phyloP scores from a whole-genome alignment of 495 filamentous ascomycete species.

The Penicillium dipodomyicola region DNA sequence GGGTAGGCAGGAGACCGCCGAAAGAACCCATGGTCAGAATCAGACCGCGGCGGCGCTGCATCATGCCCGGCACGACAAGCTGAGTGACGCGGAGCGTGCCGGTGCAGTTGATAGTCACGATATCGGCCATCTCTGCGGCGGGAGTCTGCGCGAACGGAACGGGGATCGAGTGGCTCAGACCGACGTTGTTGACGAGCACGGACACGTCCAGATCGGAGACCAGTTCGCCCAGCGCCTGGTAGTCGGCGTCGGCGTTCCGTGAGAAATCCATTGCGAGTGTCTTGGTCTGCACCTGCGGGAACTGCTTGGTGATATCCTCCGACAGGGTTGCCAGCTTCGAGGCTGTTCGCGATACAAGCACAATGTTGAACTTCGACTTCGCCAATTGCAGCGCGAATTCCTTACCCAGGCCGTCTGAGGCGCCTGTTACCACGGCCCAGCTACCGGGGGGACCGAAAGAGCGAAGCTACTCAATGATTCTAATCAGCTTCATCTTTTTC shows the following conservation, averaged over 20 bases:
- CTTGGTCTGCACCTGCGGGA: constrained; percentile 63
- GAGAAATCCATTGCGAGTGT: constrained; percentile 89
- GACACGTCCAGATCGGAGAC: constrained; percentile 74
- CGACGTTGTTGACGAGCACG: constrained; percentile 96
- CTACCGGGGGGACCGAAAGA: constrained; percentile 89
- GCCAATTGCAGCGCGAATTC: constrained; percentile 92
- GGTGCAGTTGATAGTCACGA: constrained; percentile 90
- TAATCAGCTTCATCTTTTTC: constrained; percentile 9
- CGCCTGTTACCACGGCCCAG: constrained; percentile 94
- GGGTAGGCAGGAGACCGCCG: constrained; percentile 85
- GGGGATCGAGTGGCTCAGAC: constrained; percentile 87
- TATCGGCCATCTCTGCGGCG: constrained; percentile 75
- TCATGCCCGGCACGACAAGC: constrained; percentile 81
- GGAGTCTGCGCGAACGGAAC: constrained; percentile 81
- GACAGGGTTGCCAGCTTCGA: constrained; percentile 81
- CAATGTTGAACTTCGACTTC: constrained; percentile 84
- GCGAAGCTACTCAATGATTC: constrained; percentile 58
- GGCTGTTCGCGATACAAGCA: constrained; percentile 90
- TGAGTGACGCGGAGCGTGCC: constrained; percentile 85
- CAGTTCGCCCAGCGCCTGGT: constrained; percentile 63
- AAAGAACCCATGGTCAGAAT: constrained; percentile 98
- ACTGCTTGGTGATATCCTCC: constrained; percentile 67
- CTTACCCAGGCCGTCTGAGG: constrained; percentile 95
- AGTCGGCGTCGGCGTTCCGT: constrained; percentile 70
- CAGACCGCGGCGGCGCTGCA: constrained; percentile 74